These are phyloP conservation scores for Picea sitchensis DNA, from an alignment of 75 land plant genomes.

Conservation along the genomic window DNA sequence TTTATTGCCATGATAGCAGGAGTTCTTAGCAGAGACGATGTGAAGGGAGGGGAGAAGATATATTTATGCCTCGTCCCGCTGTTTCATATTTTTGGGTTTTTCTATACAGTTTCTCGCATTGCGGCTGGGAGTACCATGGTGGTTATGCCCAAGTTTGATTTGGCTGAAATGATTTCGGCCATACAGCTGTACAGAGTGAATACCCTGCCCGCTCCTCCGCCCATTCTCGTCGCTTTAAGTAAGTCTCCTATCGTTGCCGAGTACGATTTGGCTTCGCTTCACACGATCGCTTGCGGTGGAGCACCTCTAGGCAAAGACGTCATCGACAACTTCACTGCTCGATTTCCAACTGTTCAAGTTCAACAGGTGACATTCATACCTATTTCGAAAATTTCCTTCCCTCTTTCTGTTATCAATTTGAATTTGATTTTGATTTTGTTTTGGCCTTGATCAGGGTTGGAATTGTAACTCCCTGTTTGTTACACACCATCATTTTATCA, in stretches of 20 bases:
- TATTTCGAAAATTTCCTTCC: too few species aligned
- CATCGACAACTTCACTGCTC: constrained; percentile 23
- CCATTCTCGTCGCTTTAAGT: constrained; percentile 55
- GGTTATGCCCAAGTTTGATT: constrained; percentile 53
- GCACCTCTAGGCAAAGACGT: constrained; percentile 75
- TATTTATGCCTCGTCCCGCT: constrained; percentile 51
- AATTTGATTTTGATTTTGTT: too few species aligned
- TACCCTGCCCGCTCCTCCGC: constrained; percentile 65
- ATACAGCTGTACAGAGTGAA: constrained; percentile 46
- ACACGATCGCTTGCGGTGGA: constrained; percentile 44
- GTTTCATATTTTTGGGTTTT: constrained; percentile 78
- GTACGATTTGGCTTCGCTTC: constrained; percentile 53
- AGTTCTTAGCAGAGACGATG: neutral
- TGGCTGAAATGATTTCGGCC: constrained; percentile 45
- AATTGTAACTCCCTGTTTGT: too few species aligned
- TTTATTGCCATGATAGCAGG: constrained; percentile 30
- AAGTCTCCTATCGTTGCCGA: constrained; percentile 45
- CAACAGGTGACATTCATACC: constrained; percentile 34
- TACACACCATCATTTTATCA: too few species aligned
- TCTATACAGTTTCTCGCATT: neutral
- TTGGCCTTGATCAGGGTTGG: too few species aligned
- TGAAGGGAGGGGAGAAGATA: constrained; percentile 7
- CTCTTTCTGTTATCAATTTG: too few species aligned
- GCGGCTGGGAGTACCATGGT: neutral
- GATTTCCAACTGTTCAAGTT: constrained; percentile 49